Evolutionary conservation across 148 eudicot species (phyloP), one percentile per base, ranked within the genome.

Genomic region (Vaccinium darrowii): DNA sequence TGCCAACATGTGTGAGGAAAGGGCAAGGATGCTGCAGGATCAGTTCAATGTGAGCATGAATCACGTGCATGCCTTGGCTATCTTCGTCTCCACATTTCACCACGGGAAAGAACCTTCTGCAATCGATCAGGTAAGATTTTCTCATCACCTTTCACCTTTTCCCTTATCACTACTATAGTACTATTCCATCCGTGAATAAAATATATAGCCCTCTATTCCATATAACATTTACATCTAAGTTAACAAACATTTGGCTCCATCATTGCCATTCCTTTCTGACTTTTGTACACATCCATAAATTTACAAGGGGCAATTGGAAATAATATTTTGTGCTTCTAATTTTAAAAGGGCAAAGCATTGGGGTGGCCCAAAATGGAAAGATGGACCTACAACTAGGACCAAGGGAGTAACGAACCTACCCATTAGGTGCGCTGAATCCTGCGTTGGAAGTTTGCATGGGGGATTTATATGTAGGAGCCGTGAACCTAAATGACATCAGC

Each of bases 1-100:
- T 15, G 83, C 90, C 57, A 93, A 90, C 90, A 97, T 97, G 99
- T 97, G 99, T 82, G 99, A 97, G 58, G 95, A 97, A 80, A 88
- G 98, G 78, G 99, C 98, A 25, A 88, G 98, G 49, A 94, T 97
- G 99, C 86, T 97, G 72, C 99, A 97, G 83, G 98, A 97, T 87
- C 98, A 95, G 87, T 97, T 97, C 81, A 95, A 94, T 84, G 98
- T 94, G 80, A 95, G 98, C 93, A 91, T 97, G 93, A 97, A 97
- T 85, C 99, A 97, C 86, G 98, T 97, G 54, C 99, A 95, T 76
- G 95, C 99, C 19, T 85, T 97, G 76, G 96, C 98, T 74, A 90
- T 97, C 87, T 89, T 97, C 18, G 90, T 97, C 63, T 93, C 98
- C 49, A 91, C 98, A 2, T 97, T 97, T 89, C 93, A 97, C 84